Base-by-base conservation (phyloP, 805 yeast genomes). In the Maudiozyma pseudohumilis region DNA sequence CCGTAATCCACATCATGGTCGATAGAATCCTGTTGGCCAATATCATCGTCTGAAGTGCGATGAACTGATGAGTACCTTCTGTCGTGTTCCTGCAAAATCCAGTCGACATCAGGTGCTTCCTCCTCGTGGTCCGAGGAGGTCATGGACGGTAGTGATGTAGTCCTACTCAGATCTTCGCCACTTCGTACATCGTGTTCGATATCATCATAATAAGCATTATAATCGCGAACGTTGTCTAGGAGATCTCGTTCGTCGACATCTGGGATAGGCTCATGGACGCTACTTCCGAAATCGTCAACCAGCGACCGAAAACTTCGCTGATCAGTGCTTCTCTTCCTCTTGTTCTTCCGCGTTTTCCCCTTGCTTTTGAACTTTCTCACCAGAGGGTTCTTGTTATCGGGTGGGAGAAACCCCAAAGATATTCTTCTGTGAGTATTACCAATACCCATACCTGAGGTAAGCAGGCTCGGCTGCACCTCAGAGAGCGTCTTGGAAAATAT, bases 361-460 rank as follows among this genome's bases (percentile, higher is more conserved):
- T 50, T 46, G 17, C 43, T 45, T n/a, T 46, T 42, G 40, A 50
- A 55, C 41, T 56, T 56, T 16, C 52, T 42, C 15, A 65, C 64
- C 35, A 66, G 44, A 4, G 69, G 68, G n/a, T 64, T 62, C 45
- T 59, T 58, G 22, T 64, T 65, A 33, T 66, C 58, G 2, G 68
- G 68, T 5, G 65, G 64, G 5, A 64, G 51, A 41, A 66, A 64
- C 5, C 59, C 60, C 13, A 64, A 42, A 3, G 65, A 53, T 25
- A 64, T 53, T 38, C 64, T 59, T 40, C 68, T 47, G 34, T 63
- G 68, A 4, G 65, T 57, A 43, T 58, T 65, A 5, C 63, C 66
- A 34, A 65, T 61, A 40, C 69, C 69, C 48, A 64, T 58, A 34
- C 69, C 69, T 40, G 59, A 57, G 6, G 68, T 62, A 39, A 62